Percentiles rank a stretch among this genome's conserved stretches.
Conservation (phyloP, 495 filamentous ascomycete genomes). For the Tuber calosporum region DNA sequence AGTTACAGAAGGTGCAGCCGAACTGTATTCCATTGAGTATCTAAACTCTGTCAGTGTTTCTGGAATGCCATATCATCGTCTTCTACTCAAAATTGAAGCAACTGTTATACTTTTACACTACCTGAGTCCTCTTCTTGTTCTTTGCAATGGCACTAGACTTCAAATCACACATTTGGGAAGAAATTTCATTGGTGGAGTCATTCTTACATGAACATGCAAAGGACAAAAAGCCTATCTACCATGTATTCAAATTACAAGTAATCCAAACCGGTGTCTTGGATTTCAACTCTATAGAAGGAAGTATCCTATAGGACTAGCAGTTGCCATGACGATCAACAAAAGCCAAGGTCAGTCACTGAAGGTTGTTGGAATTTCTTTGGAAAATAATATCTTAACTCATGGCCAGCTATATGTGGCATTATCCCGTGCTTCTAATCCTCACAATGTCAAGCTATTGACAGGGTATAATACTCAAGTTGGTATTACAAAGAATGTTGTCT, state of each 20-base stretch:
- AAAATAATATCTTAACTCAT: background rate
- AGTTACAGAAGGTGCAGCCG: no score
- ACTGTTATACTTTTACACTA: no score
- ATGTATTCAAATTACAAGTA: no score
- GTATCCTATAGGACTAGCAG: background rate
- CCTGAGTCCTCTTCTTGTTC: no score
- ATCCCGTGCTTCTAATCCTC: background rate
- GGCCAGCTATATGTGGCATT: background rate
- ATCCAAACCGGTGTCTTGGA: background rate
- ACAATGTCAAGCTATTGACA: background rate
- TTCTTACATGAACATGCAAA: no score
- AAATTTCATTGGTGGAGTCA: no score
- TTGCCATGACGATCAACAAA: constrained; percentile 5
- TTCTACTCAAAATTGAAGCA: no score
- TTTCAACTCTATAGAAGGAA: background rate
- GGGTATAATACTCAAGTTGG: background rate
- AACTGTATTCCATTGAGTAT: background rate
- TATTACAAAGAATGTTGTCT: background rate
- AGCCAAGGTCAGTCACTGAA: background rate
- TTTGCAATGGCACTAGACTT: no score
- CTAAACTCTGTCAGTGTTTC: background rate
- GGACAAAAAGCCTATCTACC: no score
- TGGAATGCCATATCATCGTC: no score
- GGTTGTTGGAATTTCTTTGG: background rate
- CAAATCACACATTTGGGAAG: no score